A percentile compares a stretch with the other conserved stretches of the same genome.
Evolutionary conservation across 2,329 filamentous ascomycete species (phyloP).

Genomic region (Juglanconis oblonga): DNA sequence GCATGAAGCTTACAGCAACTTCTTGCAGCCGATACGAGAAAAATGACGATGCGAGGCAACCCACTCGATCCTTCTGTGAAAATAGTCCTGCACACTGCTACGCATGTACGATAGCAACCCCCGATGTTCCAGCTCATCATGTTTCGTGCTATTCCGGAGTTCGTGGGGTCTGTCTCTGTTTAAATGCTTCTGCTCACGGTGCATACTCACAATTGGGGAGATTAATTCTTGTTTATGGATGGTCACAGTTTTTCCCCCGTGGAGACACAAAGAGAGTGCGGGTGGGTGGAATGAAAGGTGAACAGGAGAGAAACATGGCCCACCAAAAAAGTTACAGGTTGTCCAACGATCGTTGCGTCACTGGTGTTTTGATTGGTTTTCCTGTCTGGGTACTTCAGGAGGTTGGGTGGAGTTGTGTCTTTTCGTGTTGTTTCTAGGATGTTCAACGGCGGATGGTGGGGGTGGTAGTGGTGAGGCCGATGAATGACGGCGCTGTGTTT

Average conservation of each 20-base stretch:
- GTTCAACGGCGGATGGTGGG: no score
- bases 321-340: background rate
- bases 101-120: constrained; percentile 9
- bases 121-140: constrained; percentile 4
- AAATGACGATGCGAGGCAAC: constrained; percentile 8
- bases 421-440: background rate
- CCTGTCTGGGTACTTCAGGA: background rate
- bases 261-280: background rate
- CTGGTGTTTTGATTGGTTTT: constrained; percentile 5
- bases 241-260: background rate
- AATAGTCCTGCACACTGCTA: background rate
- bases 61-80: background rate
- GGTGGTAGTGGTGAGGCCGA: background rate
- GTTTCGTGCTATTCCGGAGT: constrained; percentile 6
- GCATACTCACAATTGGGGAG: constrained; percentile 14
- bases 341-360: background rate
- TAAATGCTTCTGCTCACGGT: constrained; percentile 1
- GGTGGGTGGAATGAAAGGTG: background rate
- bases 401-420: constrained; percentile 3
- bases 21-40: constrained; percentile 3
- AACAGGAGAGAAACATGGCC: background rate
- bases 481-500: background rate
- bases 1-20: background rate
- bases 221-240: constrained; percentile 5
- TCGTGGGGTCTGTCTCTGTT: constrained; percentile 2